These are phyloP conservation scores for Globisporangium paddicum DNA, from an alignment of 352 stramenopile genomes.

Conservation along the genomic window DNA sequence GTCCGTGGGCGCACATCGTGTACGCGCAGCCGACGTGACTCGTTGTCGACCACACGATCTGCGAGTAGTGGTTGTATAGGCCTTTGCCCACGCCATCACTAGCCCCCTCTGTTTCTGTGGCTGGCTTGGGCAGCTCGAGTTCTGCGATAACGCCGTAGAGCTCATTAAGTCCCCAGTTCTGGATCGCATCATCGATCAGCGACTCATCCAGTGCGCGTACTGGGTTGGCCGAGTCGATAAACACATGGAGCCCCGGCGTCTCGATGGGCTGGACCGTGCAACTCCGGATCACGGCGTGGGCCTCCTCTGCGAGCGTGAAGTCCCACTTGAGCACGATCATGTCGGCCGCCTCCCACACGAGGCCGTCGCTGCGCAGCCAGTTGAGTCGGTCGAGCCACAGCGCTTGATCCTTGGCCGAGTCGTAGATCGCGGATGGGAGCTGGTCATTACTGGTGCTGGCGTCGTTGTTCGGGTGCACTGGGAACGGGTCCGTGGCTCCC, in stretches of 20 bases:
- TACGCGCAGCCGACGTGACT: constrained; percentile 15
- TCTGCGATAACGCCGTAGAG: constrained; percentile 8
- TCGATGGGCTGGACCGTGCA: constrained; percentile 1
- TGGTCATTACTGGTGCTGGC: background rate
- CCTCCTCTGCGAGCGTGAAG: constrained; percentile 10
- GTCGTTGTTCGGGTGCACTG: constrained; percentile 2
- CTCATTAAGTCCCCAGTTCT: constrained; percentile 11
- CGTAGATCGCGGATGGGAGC: background rate
- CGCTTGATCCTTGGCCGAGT: constrained; percentile 5
- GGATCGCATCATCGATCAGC: constrained; percentile 14
- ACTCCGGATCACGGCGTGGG: constrained; percentile 3
- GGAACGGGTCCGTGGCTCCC: background rate
- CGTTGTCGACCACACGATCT: constrained; percentile 15
- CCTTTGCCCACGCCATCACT: constrained; percentile 6
- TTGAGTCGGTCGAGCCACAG: constrained; percentile 17
- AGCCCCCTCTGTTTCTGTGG: background rate
- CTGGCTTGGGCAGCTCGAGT: background rate
- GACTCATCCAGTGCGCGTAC: constrained; percentile 7
- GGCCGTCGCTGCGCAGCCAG: constrained; percentile 15
- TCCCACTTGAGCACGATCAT: constrained; percentile 11
- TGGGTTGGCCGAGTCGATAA: constrained; percentile 5
- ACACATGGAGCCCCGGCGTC: constrained; percentile 5
- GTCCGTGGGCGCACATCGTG: constrained; percentile 1
- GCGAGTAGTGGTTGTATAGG: constrained; percentile 9
- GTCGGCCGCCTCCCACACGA: constrained; percentile 8